phyloP scores from a whole-genome alignment of 805 yeast genomes.

The Blastobotrys peoriensis region DNA sequence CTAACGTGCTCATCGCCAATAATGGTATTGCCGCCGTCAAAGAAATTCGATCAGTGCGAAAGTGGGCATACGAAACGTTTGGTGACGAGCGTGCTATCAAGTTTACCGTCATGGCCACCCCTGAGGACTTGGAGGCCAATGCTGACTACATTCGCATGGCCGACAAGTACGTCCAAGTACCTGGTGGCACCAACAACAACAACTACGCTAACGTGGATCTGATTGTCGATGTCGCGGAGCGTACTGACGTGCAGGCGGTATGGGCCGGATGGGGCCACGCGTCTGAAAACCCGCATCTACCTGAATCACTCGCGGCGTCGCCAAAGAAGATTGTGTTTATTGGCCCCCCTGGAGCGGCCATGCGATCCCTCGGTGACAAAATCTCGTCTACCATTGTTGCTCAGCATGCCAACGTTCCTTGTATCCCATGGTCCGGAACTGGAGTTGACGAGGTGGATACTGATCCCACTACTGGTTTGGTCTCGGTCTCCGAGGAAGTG shows the following conservation, averaged over 20 bases:
- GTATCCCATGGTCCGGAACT: constrained; percentile 99
- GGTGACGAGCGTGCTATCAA: constrained; percentile 91
- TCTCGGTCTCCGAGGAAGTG: constrained; percentile 78
- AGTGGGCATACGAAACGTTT: constrained; percentile 99
- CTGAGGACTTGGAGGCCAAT: constrained; percentile 96
- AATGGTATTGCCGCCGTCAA: constrained; percentile 99
- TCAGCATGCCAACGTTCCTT: constrained; percentile 96
- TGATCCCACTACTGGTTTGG: constrained; percentile 67
- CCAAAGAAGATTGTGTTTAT: constrained; percentile 86
- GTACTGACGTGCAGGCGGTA: constrained; percentile 94
- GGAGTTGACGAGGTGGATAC: constrained; percentile 80
- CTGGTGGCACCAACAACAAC: constrained; percentile 98
- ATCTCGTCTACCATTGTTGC: constrained; percentile 98
- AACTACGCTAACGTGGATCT: constrained; percentile 97
- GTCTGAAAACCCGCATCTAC: constrained; percentile 93
- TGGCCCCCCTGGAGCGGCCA: constrained; percentile 99
- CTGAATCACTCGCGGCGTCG: constrained; percentile 91
- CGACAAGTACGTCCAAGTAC: constrained; percentile 95
- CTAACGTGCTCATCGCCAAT: constrained; percentile 78
- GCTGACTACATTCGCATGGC: constrained; percentile 99
- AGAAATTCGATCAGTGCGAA: constrained; percentile 93
- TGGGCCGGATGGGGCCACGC: constrained; percentile 99
- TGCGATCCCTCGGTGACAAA: constrained; percentile 99
- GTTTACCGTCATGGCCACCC: constrained; percentile 98
- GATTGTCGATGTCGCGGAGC: constrained; percentile 95